phyloP scores from a whole-genome alignment of 306 rosid species.

The Trichosanthes cucumerina region DNA sequence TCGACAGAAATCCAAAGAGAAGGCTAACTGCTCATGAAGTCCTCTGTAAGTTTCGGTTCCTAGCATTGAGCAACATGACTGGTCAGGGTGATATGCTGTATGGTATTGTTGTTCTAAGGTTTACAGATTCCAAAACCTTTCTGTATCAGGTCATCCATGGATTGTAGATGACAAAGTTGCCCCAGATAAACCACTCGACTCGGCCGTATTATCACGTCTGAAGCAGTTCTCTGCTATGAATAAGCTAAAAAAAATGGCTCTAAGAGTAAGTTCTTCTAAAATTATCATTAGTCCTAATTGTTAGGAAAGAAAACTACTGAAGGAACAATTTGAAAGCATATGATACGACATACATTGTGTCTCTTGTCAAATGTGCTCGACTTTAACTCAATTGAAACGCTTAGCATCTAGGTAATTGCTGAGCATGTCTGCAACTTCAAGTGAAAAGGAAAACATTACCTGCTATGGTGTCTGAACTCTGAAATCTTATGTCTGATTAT shows the following conservation, averaged over 20 bases:
- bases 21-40: conserved; percentile 38
- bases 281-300: background rate
- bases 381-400: background rate
- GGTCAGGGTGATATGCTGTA: background rate
- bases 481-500: background rate
- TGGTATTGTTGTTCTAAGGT: background rate
- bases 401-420: background rate
- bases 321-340: background rate
- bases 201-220: conserved; percentile 33
- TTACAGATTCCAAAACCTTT: background rate
- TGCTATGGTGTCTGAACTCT: background rate
- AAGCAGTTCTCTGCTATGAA: conserved; percentile 46
- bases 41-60: conserved; percentile 20
- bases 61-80: background rate
- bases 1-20: conserved; percentile 32
- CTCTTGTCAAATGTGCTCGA: background rate
- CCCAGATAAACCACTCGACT: conserved; percentile 38
- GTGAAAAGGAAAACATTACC: background rate
- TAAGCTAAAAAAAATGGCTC: conserved; percentile 39
- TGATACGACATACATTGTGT: too few species aligned
- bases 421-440: background rate
- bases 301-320: background rate
- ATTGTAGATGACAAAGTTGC: conserved; percentile 36
- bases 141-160: conserved; percentile 35
- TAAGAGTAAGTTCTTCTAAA: conserved; percentile 17